These are phyloP conservation scores for Umbelopsis isabellina DNA, from an alignment of 192 early-diverging fungal species.

Conservation along the genomic window DNA sequence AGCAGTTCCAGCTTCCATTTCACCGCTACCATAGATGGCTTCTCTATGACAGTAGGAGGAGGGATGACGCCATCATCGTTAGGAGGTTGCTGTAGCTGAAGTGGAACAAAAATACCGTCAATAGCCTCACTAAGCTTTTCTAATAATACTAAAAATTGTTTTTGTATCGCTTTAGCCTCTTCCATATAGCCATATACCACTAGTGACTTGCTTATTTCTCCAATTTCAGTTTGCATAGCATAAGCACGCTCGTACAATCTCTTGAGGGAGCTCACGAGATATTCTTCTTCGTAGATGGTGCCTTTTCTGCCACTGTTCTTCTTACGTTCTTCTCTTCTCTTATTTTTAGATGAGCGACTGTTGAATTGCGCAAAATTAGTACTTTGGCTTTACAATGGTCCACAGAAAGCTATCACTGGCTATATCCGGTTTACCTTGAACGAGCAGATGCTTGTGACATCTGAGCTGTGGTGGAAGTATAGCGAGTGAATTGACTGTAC, in stretches of 20 bases:
- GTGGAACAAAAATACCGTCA: slow-evolving; percentile 57
- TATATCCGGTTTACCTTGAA: slow-evolving; percentile 21
- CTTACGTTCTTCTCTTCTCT: slow-evolving; percentile 74
- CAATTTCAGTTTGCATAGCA: slow-evolving; percentile 57
- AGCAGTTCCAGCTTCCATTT: slow-evolving; percentile 43
- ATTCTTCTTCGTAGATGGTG: slow-evolving; percentile 89
- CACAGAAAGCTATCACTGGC: too few species aligned
- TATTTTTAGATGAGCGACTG: slow-evolving; percentile 63
- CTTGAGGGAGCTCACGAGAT: slow-evolving; percentile 74
- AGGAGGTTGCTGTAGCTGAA: slow-evolving; percentile 27
- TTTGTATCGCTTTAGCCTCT: slow-evolving; percentile 54
- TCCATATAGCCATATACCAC: slow-evolving; percentile 50
- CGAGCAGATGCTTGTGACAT: slow-evolving; percentile 52
- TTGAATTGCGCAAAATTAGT: too few species aligned
- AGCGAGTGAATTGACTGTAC: slow-evolving; percentile 84
- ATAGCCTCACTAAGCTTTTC: slow-evolving; percentile 40
- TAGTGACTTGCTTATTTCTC: slow-evolving; percentile 53
- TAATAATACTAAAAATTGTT: slow-evolving; percentile 50
- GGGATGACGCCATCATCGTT: not conserved
- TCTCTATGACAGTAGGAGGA: slow-evolving; percentile 27
- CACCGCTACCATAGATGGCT: slow-evolving; percentile 28
- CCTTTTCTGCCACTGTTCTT: slow-evolving; percentile 88
- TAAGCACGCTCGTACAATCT: slow-evolving; percentile 62
- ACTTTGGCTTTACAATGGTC: too few species aligned
- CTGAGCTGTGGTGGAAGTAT: slow-evolving; percentile 67